These are phyloP conservation scores for Barnettozyma sucrosica DNA, from an alignment of 805 yeast species.

Conservation along the genomic window DNA sequence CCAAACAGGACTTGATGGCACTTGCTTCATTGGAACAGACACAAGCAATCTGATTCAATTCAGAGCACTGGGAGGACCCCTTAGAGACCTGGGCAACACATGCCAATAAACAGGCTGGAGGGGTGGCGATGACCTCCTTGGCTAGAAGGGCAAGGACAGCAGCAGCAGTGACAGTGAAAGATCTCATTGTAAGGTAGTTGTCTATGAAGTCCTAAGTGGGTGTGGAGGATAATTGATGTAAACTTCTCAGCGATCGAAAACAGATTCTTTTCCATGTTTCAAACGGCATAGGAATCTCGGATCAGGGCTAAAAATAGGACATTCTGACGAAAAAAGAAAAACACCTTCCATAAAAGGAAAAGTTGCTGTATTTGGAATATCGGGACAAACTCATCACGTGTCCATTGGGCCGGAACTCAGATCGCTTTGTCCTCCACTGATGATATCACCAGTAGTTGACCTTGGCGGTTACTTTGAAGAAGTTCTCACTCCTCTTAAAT, in stretches of 20 bases:
- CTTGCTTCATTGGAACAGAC: conserved; percentile 54
- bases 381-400: neutral
- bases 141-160: conserved; percentile 18
- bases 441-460: too few species aligned
- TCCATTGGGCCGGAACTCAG: neutral
- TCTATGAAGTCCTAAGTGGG: neutral
- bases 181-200: conserved; percentile 8
- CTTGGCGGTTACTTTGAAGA: too few species aligned
- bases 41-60: conserved; percentile 62
- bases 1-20: conserved; percentile 57
- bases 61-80: conserved; percentile 44
- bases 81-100: conserved; percentile 72
- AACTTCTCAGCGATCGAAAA: neutral
- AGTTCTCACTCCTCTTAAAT: too few species aligned
- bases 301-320: neutral
- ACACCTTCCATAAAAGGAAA: too few species aligned
- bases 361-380: neutral
- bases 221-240: neutral
- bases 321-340: neutral
- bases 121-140: conserved; percentile 44
- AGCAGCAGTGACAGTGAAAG: conserved; percentile 11
- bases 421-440: too few species aligned
- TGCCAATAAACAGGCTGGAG: conserved; percentile 90
- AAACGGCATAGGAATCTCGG: neutral
- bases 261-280: neutral